A percentile compares a stretch with the other conserved stretches of the same genome.
Evolutionary conservation across 2,329 filamentous ascomycete genomes (phyloP).

Genomic region (Chaetomium globosum): DNA sequence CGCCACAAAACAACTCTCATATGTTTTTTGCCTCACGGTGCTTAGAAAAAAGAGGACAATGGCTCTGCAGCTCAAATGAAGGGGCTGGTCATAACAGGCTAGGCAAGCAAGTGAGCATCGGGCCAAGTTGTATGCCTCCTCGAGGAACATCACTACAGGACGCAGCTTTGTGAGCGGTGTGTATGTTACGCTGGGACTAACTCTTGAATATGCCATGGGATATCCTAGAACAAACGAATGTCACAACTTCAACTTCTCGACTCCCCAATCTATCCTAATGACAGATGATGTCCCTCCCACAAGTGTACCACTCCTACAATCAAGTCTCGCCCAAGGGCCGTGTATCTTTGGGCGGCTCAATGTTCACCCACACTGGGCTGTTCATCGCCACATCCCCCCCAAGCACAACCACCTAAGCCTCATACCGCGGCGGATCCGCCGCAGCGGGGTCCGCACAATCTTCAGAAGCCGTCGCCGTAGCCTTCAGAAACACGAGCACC

Average conservation of each 20-base stretch:
- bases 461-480: constrained; percentile 18
- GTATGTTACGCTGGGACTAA: background rate
- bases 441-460: constrained; percentile 25
- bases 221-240: background rate
- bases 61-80: background rate
- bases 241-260: background rate
- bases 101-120: background rate
- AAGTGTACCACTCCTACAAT: background rate
- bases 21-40: background rate
- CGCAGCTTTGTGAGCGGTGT: background rate
- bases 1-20: background rate
- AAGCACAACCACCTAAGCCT: constrained; percentile 22
- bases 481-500: constrained; percentile 44
- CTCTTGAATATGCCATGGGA: background rate
- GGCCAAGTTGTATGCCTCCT: background rate
- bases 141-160: background rate
- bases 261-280: background rate
- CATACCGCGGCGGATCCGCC: constrained; percentile 40
- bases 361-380: background rate
- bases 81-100: background rate
- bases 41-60: background rate
- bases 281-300: background rate
- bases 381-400: background rate
- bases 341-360: background rate
- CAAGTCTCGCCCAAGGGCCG: background rate